A percentile compares a stretch with the other conserved stretches of the same genome.
Conservation (phyloP, 2,329 filamentous ascomycete genomes). For the Apiospora malaysiana region DNA sequence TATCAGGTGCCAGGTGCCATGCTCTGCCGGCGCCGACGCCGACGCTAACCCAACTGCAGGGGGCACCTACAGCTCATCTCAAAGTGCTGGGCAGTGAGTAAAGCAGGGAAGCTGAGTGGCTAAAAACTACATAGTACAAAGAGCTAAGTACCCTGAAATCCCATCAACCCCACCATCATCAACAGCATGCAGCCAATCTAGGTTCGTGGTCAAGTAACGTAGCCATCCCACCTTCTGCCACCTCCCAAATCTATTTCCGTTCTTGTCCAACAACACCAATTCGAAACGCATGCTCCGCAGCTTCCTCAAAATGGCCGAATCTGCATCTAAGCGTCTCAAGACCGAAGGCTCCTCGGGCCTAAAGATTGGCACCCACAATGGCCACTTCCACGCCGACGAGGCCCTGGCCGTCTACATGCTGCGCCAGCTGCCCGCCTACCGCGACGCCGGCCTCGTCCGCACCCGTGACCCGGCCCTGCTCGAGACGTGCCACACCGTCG, state of each 20-base stretch:
- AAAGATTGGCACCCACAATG: constrained; percentile 92
- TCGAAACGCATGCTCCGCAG: background rate
- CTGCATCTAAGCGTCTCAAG: constrained; percentile 83
- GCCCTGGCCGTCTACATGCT: constrained; percentile 97
- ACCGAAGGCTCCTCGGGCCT: constrained; percentile 61
- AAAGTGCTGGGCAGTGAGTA: background rate
- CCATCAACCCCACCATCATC: constrained; percentile 14
- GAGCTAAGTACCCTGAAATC: constrained; percentile 12
- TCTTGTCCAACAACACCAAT: background rate
- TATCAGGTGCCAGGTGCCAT: too few species aligned
- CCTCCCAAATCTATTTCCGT: background rate
- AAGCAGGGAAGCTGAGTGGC: background rate
- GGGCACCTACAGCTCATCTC: too few species aligned
- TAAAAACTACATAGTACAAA: background rate
- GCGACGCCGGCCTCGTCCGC: constrained; percentile 75
- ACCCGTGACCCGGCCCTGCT: constrained; percentile 85
- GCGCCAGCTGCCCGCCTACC: constrained; percentile 83
- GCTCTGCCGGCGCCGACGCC: constrained; percentile 3
- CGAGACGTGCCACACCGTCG: constrained; percentile 87
- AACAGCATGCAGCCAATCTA: background rate
- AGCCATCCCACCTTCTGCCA: constrained; percentile 15
- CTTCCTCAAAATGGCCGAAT: constrained; percentile 66
- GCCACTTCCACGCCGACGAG: constrained; percentile 99
- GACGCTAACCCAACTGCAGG: background rate
- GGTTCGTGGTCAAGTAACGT: too few species aligned